Base-by-base conservation (phyloP, 2,329 filamentous ascomycete species). In the Leptographium lundbergii region DNA sequence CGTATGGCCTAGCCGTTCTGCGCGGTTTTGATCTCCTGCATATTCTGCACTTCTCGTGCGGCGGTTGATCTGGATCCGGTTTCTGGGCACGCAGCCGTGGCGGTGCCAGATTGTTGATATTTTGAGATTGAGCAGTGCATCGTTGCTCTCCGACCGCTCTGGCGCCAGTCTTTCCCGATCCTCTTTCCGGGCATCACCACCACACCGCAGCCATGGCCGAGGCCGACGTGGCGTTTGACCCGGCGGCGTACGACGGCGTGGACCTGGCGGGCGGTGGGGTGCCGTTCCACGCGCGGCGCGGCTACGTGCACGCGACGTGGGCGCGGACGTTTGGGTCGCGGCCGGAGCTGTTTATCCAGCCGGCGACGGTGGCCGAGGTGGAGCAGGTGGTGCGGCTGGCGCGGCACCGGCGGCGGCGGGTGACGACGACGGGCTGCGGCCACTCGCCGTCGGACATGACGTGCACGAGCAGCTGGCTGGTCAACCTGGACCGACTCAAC, bases 381-480 rank as follows among this genome's bases (percentile, higher is more conserved):
- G 87, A 92, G 71, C 91, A 95, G 71, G 78, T 88, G 56, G 81
- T 96, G 62, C 85, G 80, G 50, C 81, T 96, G 25, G 94, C 94
- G 6, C 86, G 88, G 61, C 81, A 79, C 73, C 94, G 88, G 72
- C 84, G 91, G 50, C 85, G 89, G 54, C 86, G 91, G 61, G 75
- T 99, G 61, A 87, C 91, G 42, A 88, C 88, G 6, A 87, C 91
- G n/a, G 92, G 94, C 61, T 92, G 88, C 66, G 90, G 86, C 59
- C 92, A 99, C 75, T 96, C 91, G 58, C 94, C 92, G 9, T 95
- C 88, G 63, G 87, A 92, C 68, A 75, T 99, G 51, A 97, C 92
- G 5, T 95, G 90, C 73, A 95, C 91, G 6, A 94, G 89, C 19
- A 89, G 88, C 63, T 97, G 94, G 94, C 85, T 96, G 69, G 77